Conservation (phyloP, 2,329 filamentous ascomycete species). For the Drechmeria coniospora region DNA sequence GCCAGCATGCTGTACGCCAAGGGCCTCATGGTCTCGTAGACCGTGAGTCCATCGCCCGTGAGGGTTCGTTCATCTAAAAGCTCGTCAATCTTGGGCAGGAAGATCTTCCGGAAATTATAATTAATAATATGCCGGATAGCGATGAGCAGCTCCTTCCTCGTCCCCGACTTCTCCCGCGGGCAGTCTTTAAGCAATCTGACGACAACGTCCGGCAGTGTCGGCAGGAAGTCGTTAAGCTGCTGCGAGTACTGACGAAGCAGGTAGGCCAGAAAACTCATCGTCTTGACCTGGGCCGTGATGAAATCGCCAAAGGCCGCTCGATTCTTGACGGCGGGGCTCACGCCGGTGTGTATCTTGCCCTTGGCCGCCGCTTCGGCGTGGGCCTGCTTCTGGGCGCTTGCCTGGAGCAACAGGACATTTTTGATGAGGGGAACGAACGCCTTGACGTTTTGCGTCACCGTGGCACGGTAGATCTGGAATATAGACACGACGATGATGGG, state of each 20-base stretch:
- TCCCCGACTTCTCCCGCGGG: slow-evolving; percentile 81
- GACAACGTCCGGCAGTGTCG: slow-evolving; percentile 72
- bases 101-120: slow-evolving; percentile 94
- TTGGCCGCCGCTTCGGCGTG: slow-evolving; percentile 70
- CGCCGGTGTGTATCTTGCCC: slow-evolving; percentile 76
- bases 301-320: slow-evolving; percentile 91
- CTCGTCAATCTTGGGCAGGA: slow-evolving; percentile 86
- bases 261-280: slow-evolving; percentile 96
- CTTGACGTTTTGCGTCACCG: slow-evolving; percentile 73
- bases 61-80: slow-evolving; percentile 85
- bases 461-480: slow-evolving; percentile 78
- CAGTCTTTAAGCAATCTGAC: slow-evolving; percentile 87
- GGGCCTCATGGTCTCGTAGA: slow-evolving; percentile 91
- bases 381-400: slow-evolving; percentile 82
- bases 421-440: slow-evolving; percentile 91
- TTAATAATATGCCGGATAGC: slow-evolving; percentile 98
- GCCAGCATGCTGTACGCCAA: slow-evolving; percentile 97
- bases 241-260: slow-evolving; percentile 75
- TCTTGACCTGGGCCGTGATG: slow-evolving; percentile 96
- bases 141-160: slow-evolving; percentile 86
- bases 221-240: slow-evolving; percentile 76
- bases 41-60: slow-evolving; percentile 89
- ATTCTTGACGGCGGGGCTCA: slow-evolving; percentile 88
- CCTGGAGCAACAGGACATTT: slow-evolving; percentile 72
- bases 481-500: slow-evolving; percentile 98